Base-by-base conservation (phyloP, 192 early-diverging fungal genomes). In the Gaertneriomyces sp. region DNA sequence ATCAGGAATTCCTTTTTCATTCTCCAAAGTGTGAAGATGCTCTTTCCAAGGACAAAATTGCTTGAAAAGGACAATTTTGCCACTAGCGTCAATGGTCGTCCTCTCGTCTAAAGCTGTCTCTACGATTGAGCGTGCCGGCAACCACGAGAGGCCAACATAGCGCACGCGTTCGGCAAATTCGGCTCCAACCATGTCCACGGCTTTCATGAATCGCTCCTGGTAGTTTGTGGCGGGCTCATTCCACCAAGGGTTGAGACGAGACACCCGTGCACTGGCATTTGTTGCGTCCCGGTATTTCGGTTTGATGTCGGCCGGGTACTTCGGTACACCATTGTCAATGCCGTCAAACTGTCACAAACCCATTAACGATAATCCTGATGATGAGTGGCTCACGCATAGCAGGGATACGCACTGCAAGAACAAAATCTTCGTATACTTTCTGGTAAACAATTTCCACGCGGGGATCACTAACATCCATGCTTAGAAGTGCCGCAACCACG, bases 1-100 rank as follows among this genome's bases (percentile, higher is more conserved):
- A 14, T 68, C 66, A 10, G 44, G 40, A 19, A 81, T 64, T 3
- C 45, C 42, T 0, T 69, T 49, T 66, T 83, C 69, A 63, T 77
- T 16, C 75, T 79, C 65, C 66, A 73, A 6, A 61, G 61, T 64
- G 61, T 72, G 74, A 20, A 97, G 68, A 63, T 98, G 93, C 49
- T 93, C 91, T 77, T 95, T 95, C 94, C 94, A 98, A 7, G 95
- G 95, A 67, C 92, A 95, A 45, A 86, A 86, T 53, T 80, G 80
- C 42, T 93, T 87, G 51, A 98, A 84, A 40, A 93, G 73, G 45
- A 98, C 74, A 52, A 98, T 89, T 45, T 86, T 79, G 39, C 93
- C 95, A 33, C 81, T 84, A 19, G 76, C 70, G 70, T 93, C 87
- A 60, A 89, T 74, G 25, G 86, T 80, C 49, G 58, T 54, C 40